phyloP scores from a whole-genome alignment of 768 basidiomycete species.

The Coprinopsis cinerea region DNA sequence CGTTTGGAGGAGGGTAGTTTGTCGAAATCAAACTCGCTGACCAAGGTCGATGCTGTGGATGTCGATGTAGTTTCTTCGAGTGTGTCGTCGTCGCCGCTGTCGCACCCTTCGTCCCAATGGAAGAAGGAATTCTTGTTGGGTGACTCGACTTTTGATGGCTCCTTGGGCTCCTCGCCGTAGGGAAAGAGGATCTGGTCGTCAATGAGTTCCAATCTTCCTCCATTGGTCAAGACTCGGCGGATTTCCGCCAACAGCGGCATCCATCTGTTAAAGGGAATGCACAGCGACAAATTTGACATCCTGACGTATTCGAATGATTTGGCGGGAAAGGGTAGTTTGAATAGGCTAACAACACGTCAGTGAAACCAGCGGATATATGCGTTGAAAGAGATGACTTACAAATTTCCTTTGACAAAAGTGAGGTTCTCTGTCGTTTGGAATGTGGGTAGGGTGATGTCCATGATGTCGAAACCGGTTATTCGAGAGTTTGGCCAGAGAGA shows the following conservation, averaged over 20 bases:
- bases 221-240: constrained; percentile 51
- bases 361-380: not conserved
- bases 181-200: constrained; percentile 70
- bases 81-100: constrained; percentile 22
- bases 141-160: constrained; percentile 1
- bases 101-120: constrained; percentile 16
- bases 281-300: constrained; percentile 61
- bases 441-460: constrained; percentile 38
- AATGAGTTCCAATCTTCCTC: constrained; percentile 66
- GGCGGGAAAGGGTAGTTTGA: constrained; percentile 59
- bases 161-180: constrained; percentile 28
- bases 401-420: constrained; percentile 56
- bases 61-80: constrained; percentile 21
- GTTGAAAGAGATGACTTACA: constrained; percentile 44
- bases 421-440: constrained; percentile 36
- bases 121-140: constrained; percentile 14
- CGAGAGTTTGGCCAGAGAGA: constrained; percentile 52
- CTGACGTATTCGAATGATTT: constrained; percentile 67
- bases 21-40: constrained; percentile 18
- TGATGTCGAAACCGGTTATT: constrained; percentile 63
- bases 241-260: constrained; percentile 52
- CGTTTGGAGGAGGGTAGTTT: constrained; percentile 9
- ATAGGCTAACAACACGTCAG: constrained; percentile 26
- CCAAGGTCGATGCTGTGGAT: constrained; percentile 22
- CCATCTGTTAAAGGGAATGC: constrained; percentile 60